Conservation (phyloP, 2,329 filamentous ascomycete genomes). For the Gremmenia infestans region DNA sequence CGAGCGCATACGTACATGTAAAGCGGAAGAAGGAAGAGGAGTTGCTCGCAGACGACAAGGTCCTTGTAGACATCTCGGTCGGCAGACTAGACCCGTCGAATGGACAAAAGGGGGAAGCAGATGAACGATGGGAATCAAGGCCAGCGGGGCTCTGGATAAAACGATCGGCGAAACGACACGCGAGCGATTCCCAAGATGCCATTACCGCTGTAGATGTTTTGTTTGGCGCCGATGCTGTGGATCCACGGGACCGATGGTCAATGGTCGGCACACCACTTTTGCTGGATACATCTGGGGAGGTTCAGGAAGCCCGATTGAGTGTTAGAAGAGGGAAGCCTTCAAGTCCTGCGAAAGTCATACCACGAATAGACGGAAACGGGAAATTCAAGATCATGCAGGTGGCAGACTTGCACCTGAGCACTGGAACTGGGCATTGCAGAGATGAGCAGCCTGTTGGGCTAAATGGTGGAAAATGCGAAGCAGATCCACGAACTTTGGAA, state of each 20-base stretch:
- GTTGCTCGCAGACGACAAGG: slow-evolving; percentile 52
- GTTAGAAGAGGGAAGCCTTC: slow-evolving; percentile 66
- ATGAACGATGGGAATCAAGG: slow-evolving; percentile 61
- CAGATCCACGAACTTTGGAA: slow-evolving; percentile 84
- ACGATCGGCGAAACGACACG: slow-evolving; percentile 41
- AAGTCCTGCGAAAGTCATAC: slow-evolving; percentile 63
- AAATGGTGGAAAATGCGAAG: slow-evolving; percentile 76
- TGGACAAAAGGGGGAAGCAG: slow-evolving; percentile 45
- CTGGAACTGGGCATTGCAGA: slow-evolving; percentile 78
- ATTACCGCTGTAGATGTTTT: slow-evolving; percentile 67
- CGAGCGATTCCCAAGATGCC: slow-evolving; percentile 40
- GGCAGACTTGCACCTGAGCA: slow-evolving; percentile 90
- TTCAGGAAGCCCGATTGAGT: slow-evolving; percentile 69
- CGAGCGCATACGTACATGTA: slow-evolving; percentile 62
- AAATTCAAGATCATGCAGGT: slow-evolving; percentile 97
- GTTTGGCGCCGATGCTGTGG: slow-evolving; percentile 72
- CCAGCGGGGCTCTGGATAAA: slow-evolving; percentile 66
- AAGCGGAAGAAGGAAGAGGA: slow-evolving; percentile 68
- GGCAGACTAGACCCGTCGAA: slow-evolving; percentile 54
- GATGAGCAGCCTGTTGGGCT: slow-evolving; percentile 74
- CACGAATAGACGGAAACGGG: slow-evolving; percentile 79
- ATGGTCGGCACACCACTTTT: slow-evolving; percentile 70
- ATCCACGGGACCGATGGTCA: slow-evolving; percentile 81
- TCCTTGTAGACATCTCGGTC: slow-evolving; percentile 62
- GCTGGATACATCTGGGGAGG: slow-evolving; percentile 56